These are phyloP conservation scores for Termitomyces heimii DNA, from an alignment of 768 basidiomycete species.

Conservation along the genomic window DNA sequence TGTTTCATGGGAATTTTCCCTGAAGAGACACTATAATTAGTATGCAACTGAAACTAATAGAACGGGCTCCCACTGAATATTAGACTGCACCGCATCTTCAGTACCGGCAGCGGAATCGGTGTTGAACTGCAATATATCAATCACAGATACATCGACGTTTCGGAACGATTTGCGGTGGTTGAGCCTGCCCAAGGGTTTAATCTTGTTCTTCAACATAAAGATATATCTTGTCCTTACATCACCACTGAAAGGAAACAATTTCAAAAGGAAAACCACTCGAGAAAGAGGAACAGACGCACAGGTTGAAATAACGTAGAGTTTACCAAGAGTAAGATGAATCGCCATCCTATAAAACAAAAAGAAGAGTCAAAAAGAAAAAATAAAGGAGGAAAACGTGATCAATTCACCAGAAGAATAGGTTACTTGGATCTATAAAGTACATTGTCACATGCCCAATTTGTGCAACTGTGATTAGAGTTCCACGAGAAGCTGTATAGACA, in stretches of 20 bases:
- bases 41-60: not conserved
- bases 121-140: not conserved
- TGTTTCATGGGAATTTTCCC: not conserved
- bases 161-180: not conserved
- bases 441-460: constrained; percentile 10
- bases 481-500: constrained; percentile 5
- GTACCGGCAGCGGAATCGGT: not conserved
- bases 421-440: constrained; percentile 2
- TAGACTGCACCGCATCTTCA: not conserved
- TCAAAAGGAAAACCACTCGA: not conserved
- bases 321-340: constrained; percentile 3
- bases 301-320: constrained; percentile 9
- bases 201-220: not conserved
- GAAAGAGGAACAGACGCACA: not conserved
- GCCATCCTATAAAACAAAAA: not conserved
- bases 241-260: not conserved
- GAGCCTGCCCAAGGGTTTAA: not conserved
- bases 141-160: not conserved
- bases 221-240: not conserved
- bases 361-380: not conserved
- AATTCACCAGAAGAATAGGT: constrained; percentile 1
- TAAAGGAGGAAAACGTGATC: not conserved
- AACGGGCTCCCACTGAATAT: not conserved
- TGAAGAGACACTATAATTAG: not conserved
- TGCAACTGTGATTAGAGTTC: constrained; percentile 1